Evolutionary conservation across 176 grass and related monocot species (phyloP).

Genomic region (Saccharum spontaneum): DNA sequence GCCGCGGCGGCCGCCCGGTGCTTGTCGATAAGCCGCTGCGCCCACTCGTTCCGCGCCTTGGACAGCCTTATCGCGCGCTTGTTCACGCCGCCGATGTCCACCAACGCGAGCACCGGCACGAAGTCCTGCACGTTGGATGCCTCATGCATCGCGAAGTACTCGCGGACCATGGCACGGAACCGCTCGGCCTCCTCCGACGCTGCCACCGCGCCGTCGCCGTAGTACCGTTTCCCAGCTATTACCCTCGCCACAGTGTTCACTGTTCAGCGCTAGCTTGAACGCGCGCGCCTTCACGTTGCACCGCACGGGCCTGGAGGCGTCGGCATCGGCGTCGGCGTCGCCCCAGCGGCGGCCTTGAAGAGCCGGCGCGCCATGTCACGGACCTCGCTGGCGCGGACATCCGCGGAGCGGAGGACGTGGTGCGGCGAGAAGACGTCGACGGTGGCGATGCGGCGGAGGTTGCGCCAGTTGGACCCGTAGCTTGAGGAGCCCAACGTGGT

Average conservation of each 20-base stretch:
- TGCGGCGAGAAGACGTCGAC: constrained; percentile 50
- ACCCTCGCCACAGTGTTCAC: constrained; percentile 42
- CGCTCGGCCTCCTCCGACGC: constrained; percentile 14
- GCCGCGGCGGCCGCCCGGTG: neutral
- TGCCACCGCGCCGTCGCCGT: neutral
- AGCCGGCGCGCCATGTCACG: constrained; percentile 29
- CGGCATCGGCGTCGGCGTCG: no score
- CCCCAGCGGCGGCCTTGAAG: constrained; percentile 34
- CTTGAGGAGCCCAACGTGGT: constrained; percentile 39
- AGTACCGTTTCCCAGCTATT: constrained; percentile 46
- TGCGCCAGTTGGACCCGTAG: constrained; percentile 65
- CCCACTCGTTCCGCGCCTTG: constrained; percentile 24
- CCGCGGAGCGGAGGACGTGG: constrained; percentile 32
- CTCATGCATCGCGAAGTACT: constrained; percentile 36
- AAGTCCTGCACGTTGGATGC: constrained; percentile 54
- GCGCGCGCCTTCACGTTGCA: constrained; percentile 29
- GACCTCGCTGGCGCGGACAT: constrained; percentile 37
- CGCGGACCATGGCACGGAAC: constrained; percentile 27
- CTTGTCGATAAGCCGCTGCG: constrained; percentile 47
- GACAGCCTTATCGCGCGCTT: constrained; percentile 9
- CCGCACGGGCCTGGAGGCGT: neutral
- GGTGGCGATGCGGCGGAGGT: constrained; percentile 57
- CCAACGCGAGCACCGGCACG: constrained; percentile 25
- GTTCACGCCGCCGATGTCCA: constrained; percentile 30
- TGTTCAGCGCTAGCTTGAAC: constrained; percentile 54